A percentile compares a stretch with the other conserved stretches of the same genome.
These are phyloP conservation scores for Mucor saturninus DNA, from an alignment of 371 early-diverging fungal species.

Conservation along the genomic window DNA sequence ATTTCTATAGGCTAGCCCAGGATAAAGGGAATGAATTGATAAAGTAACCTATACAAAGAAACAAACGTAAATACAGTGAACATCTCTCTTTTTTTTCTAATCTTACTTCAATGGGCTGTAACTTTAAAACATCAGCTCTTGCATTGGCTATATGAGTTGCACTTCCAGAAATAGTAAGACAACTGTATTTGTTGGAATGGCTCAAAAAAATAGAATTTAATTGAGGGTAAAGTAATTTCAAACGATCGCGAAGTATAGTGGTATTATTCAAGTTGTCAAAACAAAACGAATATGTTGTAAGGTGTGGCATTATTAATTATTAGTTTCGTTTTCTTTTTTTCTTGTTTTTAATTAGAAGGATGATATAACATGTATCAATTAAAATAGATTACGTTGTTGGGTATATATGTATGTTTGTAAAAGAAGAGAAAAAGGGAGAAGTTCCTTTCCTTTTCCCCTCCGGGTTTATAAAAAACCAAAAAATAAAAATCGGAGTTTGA, in stretches of 20 bases:
- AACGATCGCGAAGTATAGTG: constrained; percentile 13
- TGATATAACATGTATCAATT: background rate
- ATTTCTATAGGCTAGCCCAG: constrained; percentile 23
- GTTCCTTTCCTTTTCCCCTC: no score
- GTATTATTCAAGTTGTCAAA: constrained; percentile 9
- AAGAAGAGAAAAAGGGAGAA: no score
- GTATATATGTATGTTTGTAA: no score
- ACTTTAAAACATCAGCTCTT: constrained; percentile 17
- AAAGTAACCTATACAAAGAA: constrained; percentile 12
- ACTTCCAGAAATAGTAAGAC: constrained; percentile 18
- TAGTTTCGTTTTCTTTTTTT: background rate
- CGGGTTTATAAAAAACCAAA: background rate
- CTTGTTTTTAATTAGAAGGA: background rate
- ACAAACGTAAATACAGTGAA: background rate
- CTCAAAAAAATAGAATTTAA: constrained; percentile 11
- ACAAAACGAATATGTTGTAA: constrained; percentile 24
- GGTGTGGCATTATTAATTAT: constrained; percentile 13
- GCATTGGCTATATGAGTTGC: constrained; percentile 3
- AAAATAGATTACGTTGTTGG: no score
- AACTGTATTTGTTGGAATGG: constrained; percentile 7
- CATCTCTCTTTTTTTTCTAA: background rate
- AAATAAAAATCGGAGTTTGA: constrained; percentile 3
- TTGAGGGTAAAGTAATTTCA: constrained; percentile 19
- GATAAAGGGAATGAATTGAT: constrained; percentile 26
- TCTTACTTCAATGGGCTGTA: constrained; percentile 22